A percentile compares a stretch with the other conserved stretches of the same genome.
Evolutionary conservation across 2,329 filamentous ascomycete genomes (phyloP).

Genomic region (Alternaria sp.): DNA sequence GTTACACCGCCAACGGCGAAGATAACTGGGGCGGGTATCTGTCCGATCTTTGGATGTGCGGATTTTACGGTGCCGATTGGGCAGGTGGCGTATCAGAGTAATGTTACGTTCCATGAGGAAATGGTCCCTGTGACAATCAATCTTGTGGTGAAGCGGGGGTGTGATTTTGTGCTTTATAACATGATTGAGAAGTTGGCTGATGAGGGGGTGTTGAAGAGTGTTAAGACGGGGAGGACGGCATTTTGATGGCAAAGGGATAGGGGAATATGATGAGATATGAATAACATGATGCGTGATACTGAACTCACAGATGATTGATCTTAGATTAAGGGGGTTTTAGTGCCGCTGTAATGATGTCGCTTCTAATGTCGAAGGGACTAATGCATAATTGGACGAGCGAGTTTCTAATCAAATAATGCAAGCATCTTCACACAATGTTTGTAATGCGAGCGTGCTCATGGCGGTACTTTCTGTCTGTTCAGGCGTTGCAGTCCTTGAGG

Average conservation of each 20-base stretch:
- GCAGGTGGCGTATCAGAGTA: conserved; percentile 53
- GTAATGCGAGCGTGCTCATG: neutral
- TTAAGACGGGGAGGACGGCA: conserved; percentile 55
- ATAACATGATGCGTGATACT: neutral
- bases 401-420: neutral
- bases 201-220: conserved; percentile 49
- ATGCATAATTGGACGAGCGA: neutral
- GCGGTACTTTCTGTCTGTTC: neutral
- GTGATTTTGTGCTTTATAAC: conserved; percentile 55
- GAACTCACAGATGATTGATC: neutral
- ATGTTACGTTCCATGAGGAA: conserved; percentile 53
- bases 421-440: neutral
- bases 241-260: conserved; percentile 16
- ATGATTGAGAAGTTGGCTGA: conserved; percentile 54
- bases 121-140: conserved; percentile 56
- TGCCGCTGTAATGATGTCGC: neutral
- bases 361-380: neutral
- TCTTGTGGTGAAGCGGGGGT: conserved; percentile 55
- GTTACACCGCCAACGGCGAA: conserved; percentile 40
- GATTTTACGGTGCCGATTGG: conserved; percentile 57
- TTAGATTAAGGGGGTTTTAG: neutral
- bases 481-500: neutral
- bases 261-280: neutral
- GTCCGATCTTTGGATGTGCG: conserved; percentile 51
- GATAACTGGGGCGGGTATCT: conserved; percentile 48